These are phyloP conservation scores for Chlorella variabilis DNA, from an alignment of 163 green algal genomes.

Conservation along the genomic window DNA sequence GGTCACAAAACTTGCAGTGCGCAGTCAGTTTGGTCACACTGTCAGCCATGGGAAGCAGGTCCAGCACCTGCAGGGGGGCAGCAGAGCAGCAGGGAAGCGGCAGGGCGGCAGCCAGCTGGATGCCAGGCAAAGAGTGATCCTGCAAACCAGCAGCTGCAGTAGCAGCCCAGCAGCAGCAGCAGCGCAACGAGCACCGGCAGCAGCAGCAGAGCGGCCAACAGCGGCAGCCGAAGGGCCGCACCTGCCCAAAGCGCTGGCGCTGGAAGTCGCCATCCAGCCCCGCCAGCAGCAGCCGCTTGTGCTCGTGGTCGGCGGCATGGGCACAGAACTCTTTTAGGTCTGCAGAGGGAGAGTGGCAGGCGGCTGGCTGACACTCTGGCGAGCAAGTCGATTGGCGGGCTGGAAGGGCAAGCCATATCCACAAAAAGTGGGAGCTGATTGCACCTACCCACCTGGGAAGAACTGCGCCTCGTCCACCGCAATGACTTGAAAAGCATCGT, in stretches of 20 bases:
- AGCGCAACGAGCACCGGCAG: not conserved
- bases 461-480: conserved; percentile 94
- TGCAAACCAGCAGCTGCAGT: too few species aligned
- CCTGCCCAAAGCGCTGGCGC: conserved; percentile 66
- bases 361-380: too few species aligned
- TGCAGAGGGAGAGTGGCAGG: not conserved
- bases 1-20: conserved; percentile 73
- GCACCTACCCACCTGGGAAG: conserved; percentile 68
- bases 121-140: too few species aligned
- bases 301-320: conserved; percentile 68
- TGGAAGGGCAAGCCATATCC: too few species aligned
- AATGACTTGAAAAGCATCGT: conserved; percentile 59
- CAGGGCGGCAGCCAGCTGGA: too few species aligned
- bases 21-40: conserved; percentile 78
- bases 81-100: too few species aligned
- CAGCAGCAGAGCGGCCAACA: not conserved
- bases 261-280: conserved; percentile 90
- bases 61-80: conserved; percentile 61
- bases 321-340: conserved; percentile 82
- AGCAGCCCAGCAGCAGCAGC: too few species aligned
- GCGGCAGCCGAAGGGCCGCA: conserved; percentile 17
- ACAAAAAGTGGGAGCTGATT: too few species aligned
- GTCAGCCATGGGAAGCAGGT: conserved; percentile 89
- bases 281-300: conserved; percentile 84
- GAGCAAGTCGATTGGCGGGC: too few species aligned